Conservation (phyloP, 1,284 basidiomycete genomes). For the Takashimella koratensis region DNA sequence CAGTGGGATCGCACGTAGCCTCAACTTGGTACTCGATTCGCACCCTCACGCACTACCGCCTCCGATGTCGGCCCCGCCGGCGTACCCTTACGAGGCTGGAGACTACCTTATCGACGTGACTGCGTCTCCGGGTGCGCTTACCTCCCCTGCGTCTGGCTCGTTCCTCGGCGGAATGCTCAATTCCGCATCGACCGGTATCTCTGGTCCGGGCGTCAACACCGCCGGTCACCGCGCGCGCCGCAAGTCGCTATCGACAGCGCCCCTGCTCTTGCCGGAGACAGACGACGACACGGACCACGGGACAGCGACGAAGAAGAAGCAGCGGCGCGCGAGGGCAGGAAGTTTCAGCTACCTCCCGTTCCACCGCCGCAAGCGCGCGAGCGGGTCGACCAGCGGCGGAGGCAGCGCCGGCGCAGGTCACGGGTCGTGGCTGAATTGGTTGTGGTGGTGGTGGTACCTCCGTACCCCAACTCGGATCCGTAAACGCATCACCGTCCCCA, state of each 20-base stretch:
- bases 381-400: neutral
- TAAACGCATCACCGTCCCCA: neutral
- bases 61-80: neutral
- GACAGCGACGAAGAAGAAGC: neutral
- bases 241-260: neutral
- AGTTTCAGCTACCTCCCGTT: neutral
- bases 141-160: neutral
- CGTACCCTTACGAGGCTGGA: neutral
- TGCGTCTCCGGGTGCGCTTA: neutral
- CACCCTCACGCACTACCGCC: neutral
- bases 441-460: neutral
- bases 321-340: neutral
- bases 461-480: neutral
- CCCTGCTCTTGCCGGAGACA: neutral
- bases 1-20: neutral
- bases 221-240: neutral
- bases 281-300: neutral
- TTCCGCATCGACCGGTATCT: neutral
- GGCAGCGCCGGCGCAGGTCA: neutral
- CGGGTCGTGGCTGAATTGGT: neutral
- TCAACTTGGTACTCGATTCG: neutral
- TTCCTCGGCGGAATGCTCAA: neutral
- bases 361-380: neutral
- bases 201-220: neutral
- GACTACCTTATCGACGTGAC: neutral